phyloP scores from a whole-genome alignment of 1,284 basidiomycete genomes.

The Ceratobasidium papillatum region DNA sequence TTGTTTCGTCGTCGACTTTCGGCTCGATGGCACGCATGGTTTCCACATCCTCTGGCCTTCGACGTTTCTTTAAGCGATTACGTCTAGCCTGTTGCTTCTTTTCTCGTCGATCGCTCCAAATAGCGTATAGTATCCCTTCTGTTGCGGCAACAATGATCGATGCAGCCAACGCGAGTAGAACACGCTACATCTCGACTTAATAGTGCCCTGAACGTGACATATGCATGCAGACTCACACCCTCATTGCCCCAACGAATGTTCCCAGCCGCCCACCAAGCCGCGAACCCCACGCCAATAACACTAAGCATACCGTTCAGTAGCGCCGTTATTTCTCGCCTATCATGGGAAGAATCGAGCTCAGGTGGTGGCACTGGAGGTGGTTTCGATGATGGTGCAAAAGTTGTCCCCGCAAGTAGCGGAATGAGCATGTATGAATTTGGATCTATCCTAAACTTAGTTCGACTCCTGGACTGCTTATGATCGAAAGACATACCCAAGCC shows the following conservation, averaged over 20 bases:
- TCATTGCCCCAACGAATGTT: constrained; percentile 70
- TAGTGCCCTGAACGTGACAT: background rate
- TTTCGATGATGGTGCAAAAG: constrained; percentile 73
- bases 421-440: constrained; percentile 70
- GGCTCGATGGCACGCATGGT: background rate
- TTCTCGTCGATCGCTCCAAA: constrained; percentile 58
- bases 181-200: constrained; percentile 57
- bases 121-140: constrained; percentile 72
- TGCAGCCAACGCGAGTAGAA: constrained; percentile 62
- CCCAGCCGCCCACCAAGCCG: constrained; percentile 75
- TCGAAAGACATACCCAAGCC: constrained; percentile 50
- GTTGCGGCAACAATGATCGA: constrained; percentile 64
- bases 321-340: constrained; percentile 71
- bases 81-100: constrained; percentile 19
- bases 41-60: background rate
- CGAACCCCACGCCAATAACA: constrained; percentile 68
- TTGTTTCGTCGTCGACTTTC: background rate
- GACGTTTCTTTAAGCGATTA: background rate
- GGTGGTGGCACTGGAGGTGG: constrained; percentile 63
- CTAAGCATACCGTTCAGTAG: constrained; percentile 76
- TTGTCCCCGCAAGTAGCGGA: constrained; percentile 76
- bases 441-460: constrained; percentile 47
- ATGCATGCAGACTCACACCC: constrained; percentile 62
- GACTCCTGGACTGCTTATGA: background rate
- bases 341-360: constrained; percentile 56